Evolutionary conservation across 306 rosid species (phyloP), one percentile per base, ranked within the genome.

Genomic region (Dryas octopetala): DNA sequence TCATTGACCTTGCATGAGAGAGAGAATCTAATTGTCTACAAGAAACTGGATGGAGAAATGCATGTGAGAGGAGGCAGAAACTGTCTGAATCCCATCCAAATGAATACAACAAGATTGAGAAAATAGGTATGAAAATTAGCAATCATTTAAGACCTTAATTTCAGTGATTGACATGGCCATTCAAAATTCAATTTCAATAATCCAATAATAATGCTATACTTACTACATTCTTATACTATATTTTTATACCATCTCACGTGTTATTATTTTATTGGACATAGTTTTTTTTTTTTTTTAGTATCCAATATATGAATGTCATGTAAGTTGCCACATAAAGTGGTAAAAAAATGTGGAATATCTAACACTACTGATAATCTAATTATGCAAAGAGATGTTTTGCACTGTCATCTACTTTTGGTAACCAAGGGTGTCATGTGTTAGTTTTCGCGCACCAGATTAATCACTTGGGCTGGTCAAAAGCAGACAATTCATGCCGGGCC

Each of bases 1-100:
- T 12, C 49, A 75, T 70, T 70, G 76, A 74, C 83, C 55, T 15
- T 38, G 67, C 23, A 60, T 54, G 71, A 68, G 52, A 63, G 71
- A 68, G 62, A 63, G 46, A 51, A 69, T 57, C 49, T 32, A 45
- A 67, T 54, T 57, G n/a, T 54, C 73, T 14, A 54, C 57, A 19
- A 54, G 14, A 66, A 54, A 26, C 10, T 40, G 4, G 40, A 3
- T 23, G 6, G 15, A 70, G 32, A 63, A 63, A 3, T 63, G 28
- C 68, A 53, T 38, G 32, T n/a, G 63, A 70, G 54, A 52, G 52
- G 64, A 54, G 54, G 6, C 17, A 45, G 23, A 64, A 51, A 7
- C 10, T 8, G 52, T 28, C 41, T 4, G 19, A 76, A 28, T 7
- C 3, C 52, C 44, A 41, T 40, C 68, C 49, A 63, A 63, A 63